phyloP scores from a whole-genome alignment of 108 stramenopile genomes.

The Hondaea fermentalgiana region DNA sequence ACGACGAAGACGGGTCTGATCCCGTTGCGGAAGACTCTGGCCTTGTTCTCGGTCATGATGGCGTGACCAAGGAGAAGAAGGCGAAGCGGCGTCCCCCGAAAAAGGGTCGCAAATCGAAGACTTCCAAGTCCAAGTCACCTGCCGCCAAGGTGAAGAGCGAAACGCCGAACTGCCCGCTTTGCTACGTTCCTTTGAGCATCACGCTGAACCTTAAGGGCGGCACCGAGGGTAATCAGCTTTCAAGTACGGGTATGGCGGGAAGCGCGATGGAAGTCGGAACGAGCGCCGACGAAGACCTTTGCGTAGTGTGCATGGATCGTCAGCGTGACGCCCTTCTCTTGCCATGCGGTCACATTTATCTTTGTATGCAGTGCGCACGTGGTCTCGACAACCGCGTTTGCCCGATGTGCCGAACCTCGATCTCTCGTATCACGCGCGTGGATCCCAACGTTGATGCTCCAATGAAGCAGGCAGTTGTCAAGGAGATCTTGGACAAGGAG shows the following conservation, averaged over 20 bases:
- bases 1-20: neutral
- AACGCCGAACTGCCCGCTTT: slow-evolving; percentile 14
- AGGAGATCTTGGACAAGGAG: neutral
- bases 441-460: neutral
- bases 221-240: neutral
- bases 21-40: neutral
- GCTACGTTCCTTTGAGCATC: neutral
- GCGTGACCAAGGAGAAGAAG: neutral
- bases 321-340: neutral
- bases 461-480: neutral
- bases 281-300: neutral
- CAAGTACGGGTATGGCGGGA: too few species aligned
- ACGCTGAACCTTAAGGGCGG: neutral
- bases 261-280: neutral
- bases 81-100: neutral
- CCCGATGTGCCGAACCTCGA: slow-evolving; percentile 4
- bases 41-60: slow-evolving; percentile 3
- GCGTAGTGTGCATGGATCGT: slow-evolving; percentile 12
- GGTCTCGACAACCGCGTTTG: neutral
- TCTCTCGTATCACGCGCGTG: neutral
- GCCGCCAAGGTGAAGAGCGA: neutral
- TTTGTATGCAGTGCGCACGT: neutral
- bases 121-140: neutral
- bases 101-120: neutral
- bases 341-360: neutral